phyloP scores from a whole-genome alignment of 768 basidiomycete species.

The Pleurotus cornucopiae region DNA sequence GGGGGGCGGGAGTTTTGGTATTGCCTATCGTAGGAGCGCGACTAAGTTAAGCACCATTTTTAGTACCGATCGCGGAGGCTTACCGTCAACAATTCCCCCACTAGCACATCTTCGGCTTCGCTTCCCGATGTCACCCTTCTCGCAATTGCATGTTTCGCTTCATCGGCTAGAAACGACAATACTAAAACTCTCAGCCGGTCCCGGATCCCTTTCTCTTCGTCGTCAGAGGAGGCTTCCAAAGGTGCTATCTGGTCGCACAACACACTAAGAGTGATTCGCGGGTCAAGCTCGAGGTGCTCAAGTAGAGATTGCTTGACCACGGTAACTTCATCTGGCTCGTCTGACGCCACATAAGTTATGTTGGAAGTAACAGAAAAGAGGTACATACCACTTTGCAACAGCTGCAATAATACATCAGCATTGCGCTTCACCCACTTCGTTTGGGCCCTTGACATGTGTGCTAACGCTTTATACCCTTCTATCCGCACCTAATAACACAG shows the following conservation, averaged over 20 bases:
- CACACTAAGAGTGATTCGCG: conserved; percentile 56
- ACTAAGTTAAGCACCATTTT: neutral
- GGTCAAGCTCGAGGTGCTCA: conserved; percentile 63
- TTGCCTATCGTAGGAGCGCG: conserved; percentile 34
- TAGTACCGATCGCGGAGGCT: conserved; percentile 11
- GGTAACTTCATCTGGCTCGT: conserved; percentile 61
- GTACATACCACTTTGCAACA: conserved; percentile 67
- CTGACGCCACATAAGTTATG: conserved; percentile 23
- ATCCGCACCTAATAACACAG: conserved; percentile 50
- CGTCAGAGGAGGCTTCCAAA: conserved; percentile 44
- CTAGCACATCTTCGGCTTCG: conserved; percentile 42
- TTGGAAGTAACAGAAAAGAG: neutral
- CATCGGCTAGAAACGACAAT: conserved; percentile 50
- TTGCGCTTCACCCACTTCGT: conserved; percentile 64
- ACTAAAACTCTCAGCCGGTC: conserved; percentile 57
- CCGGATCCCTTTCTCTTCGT: conserved; percentile 54
- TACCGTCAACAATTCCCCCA: conserved; percentile 48
- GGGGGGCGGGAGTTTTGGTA: conserved; percentile 34
- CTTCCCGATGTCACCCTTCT: conserved; percentile 39
- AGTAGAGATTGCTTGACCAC: conserved; percentile 58
- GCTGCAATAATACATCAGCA: conserved; percentile 70
- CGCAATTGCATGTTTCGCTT: conserved; percentile 40
- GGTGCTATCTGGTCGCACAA: conserved; percentile 65
- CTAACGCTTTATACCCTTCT: conserved; percentile 62
- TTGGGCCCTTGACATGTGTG: conserved; percentile 38